phyloP scores from a whole-genome alignment of 495 filamentous ascomycete genomes.

The Letharia columbiana region DNA sequence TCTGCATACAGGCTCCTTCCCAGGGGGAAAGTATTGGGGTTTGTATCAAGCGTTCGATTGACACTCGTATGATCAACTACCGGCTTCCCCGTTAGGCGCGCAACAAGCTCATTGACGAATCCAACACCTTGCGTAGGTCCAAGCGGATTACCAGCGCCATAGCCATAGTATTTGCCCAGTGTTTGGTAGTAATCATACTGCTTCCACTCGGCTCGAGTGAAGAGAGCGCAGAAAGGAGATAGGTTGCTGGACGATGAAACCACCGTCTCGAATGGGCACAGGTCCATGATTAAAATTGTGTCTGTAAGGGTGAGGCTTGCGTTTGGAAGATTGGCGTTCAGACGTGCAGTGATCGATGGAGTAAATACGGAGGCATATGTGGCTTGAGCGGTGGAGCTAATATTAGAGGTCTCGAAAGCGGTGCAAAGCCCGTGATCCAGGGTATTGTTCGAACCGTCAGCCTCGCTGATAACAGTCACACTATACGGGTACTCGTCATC shows the following conservation, averaged over 20 bases:
- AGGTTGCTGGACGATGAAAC: constrained; percentile 35
- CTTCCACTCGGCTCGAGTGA: constrained; percentile 59
- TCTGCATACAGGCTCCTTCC: constrained; percentile 62
- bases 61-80: constrained; percentile 63
- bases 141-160: constrained; percentile 62
- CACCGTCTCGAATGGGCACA: constrained; percentile 76
- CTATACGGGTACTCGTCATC: constrained; percentile 41
- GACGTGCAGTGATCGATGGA: constrained; percentile 49
- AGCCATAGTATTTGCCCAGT: constrained; percentile 74
- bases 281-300: constrained; percentile 66
- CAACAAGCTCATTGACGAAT: constrained; percentile 74
- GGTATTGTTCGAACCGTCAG: constrained; percentile 61
- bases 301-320: constrained; percentile 50
- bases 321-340: constrained; percentile 54
- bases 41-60: constrained; percentile 62
- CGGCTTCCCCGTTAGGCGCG: constrained; percentile 57
- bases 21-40: constrained; percentile 58
- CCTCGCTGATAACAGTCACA: constrained; percentile 59
- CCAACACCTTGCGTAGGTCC: constrained; percentile 77
- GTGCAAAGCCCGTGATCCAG: constrained; percentile 63
- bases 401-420: constrained; percentile 44
- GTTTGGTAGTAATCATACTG: constrained; percentile 69
- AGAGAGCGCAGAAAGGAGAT: constrained; percentile 59
- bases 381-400: constrained; percentile 41
- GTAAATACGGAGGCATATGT: constrained; percentile 50